Conservation (phyloP, 192 early-diverging fungal species). For the Chytriomyces sp. region DNA sequence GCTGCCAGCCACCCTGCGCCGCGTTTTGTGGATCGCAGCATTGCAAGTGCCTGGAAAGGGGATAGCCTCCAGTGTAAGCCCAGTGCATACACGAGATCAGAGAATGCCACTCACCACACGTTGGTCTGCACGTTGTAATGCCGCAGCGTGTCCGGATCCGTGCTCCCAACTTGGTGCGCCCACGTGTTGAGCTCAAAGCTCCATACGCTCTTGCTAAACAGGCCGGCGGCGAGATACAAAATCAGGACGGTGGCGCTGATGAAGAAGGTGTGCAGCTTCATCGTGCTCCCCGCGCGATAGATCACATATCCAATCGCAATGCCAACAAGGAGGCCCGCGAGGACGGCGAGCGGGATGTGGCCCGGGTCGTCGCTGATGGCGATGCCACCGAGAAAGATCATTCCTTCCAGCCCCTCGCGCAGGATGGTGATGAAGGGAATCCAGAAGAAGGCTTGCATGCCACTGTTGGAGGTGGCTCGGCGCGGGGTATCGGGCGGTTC, state of each 20-base stretch:
- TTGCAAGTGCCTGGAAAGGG: conserved; percentile 60
- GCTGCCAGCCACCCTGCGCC: conserved; percentile 57
- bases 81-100: conserved; percentile 21
- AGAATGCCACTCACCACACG: conserved; percentile 13
- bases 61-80: conserved; percentile 33
- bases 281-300: conserved; percentile 67
- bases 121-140: conserved; percentile 14
- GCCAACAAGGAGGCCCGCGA: conserved; percentile 71
- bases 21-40: conserved; percentile 60
- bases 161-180: neutral
- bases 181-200: conserved; percentile 69
- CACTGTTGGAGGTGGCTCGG: neutral
- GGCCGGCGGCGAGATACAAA: conserved; percentile 77
- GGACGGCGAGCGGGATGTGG: conserved; percentile 79
- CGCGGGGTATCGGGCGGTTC: neutral
- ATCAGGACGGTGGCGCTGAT: conserved; percentile 67
- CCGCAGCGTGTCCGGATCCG: neutral
- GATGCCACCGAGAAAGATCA: conserved; percentile 84
- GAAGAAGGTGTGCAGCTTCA: conserved; percentile 79
- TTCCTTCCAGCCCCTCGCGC: conserved; percentile 85
- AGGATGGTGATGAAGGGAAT: conserved; percentile 83
- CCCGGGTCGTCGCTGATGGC: conserved; percentile 57
- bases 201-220: conserved; percentile 68
- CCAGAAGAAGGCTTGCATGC: conserved; percentile 62
- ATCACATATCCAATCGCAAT: conserved; percentile 70